phyloP scores from a whole-genome alignment of 805 yeast genomes.

The Yarrowia keelungensis region DNA sequence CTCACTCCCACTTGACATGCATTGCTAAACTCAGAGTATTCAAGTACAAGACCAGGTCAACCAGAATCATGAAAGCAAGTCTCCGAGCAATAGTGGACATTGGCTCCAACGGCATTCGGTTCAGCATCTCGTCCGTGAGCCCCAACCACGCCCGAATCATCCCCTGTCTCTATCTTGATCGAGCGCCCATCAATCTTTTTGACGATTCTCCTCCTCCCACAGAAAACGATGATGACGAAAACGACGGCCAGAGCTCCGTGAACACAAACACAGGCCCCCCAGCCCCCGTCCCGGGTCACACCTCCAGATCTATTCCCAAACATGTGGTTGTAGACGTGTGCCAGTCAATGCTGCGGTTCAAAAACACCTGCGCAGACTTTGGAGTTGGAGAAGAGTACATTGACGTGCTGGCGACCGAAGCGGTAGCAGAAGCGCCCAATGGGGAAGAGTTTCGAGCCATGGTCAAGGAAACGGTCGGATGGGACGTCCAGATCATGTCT shows the following conservation, averaged over 20 bases:
- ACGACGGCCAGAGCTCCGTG: conserved; percentile 37
- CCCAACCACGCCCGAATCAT: conserved; percentile 74
- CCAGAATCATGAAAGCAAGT: conserved; percentile 26
- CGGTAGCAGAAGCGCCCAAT: conserved; percentile 72
- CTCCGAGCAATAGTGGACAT: conserved; percentile 70
- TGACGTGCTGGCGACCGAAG: conserved; percentile 75
- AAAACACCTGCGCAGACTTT: conserved; percentile 73
- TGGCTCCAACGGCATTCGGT: conserved; percentile 77
- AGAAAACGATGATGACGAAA: conserved; percentile 30
- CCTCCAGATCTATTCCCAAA: conserved; percentile 44
- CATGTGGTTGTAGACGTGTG: conserved; percentile 66
- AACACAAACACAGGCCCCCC: conserved; percentile 32
- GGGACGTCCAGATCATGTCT: conserved; percentile 67
- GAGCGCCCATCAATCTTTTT: conserved; percentile 71
- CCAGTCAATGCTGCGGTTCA: conserved; percentile 70
- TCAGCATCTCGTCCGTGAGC: conserved; percentile 72
- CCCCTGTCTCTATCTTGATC: conserved; percentile 79
- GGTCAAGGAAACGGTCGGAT: conserved; percentile 64
- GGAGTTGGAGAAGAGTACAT: conserved; percentile 67
- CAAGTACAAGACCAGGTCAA: not conserved
- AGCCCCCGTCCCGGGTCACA: conserved; percentile 15
- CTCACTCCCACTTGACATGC: conserved; percentile 28
- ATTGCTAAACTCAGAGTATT: conserved; percentile 32
- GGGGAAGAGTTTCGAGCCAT: conserved; percentile 64
- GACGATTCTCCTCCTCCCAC: conserved; percentile 30